phyloP scores from a whole-genome alignment of 768 basidiomycete genomes.

The Mycena galericulata region DNA sequence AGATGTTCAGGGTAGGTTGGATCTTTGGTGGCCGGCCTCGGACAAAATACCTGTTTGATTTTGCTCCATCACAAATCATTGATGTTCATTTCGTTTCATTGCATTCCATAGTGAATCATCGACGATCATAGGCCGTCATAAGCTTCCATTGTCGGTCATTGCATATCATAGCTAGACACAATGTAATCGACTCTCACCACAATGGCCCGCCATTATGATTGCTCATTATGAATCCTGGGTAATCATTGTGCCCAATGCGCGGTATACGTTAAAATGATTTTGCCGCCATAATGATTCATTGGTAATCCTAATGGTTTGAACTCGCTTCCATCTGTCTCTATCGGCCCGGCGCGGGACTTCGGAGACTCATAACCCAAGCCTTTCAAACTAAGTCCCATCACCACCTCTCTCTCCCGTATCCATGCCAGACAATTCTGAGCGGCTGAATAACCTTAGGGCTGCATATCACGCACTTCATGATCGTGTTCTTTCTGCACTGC shows the following conservation, averaged over 20 bases:
- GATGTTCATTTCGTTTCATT: not conserved
- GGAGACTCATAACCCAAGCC: not conserved
- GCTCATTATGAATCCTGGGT: not conserved
- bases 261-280: not conserved
- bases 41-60: slow-evolving; percentile 1
- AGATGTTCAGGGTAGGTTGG: too few relatives aligned
- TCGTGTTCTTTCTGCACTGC: not conserved
- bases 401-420: not conserved
- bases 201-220: not conserved
- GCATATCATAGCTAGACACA: not conserved
- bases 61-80: not conserved
- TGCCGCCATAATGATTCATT: not conserved
- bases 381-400: not conserved
- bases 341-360: not conserved
- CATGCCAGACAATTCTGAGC: not conserved
- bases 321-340: not conserved
- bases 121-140: not conserved
- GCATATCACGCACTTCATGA: slow-evolving; percentile 5
- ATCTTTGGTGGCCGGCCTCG: slow-evolving; percentile 29
- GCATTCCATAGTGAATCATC: not conserved
- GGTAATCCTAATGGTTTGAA: not conserved
- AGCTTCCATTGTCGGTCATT: not conserved
- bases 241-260: not conserved
- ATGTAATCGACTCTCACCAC: not conserved
- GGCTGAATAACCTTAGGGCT: not conserved